Conservation (phyloP, 805 yeast genomes). For the Wickerhamiella azymoides region DNA sequence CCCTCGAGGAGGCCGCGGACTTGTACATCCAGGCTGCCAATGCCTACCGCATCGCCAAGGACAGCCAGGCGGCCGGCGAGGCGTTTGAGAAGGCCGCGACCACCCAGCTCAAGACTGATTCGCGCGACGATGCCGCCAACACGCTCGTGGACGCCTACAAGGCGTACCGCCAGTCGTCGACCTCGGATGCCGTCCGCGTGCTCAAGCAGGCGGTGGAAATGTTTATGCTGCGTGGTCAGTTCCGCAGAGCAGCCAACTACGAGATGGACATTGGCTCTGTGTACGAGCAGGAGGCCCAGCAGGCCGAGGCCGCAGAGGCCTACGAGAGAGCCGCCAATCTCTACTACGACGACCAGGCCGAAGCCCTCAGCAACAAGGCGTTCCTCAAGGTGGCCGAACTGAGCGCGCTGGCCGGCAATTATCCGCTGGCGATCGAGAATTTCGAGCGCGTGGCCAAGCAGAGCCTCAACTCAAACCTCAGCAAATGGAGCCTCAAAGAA, state of each 20-base stretch:
- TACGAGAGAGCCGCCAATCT: constrained; percentile 94
- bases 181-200: constrained; percentile 61
- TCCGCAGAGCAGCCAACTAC: constrained; percentile 90
- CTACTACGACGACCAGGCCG: constrained; percentile 86
- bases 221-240: constrained; percentile 84
- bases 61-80: constrained; percentile 56
- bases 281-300: constrained; percentile 63
- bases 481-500: constrained; percentile 88
- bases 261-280: constrained; percentile 81
- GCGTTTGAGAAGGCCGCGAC: constrained; percentile 79
- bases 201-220: constrained; percentile 64
- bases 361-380: constrained; percentile 78
- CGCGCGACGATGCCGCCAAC: constrained; percentile 84
- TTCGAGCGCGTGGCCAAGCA: constrained; percentile 70
- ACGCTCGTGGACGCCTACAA: constrained; percentile 83
- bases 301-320: constrained; percentile 57
- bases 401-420: constrained; percentile 62
- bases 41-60: constrained; percentile 61
- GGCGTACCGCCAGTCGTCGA: constrained; percentile 61
- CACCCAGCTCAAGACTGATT: constrained; percentile 57
- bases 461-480: constrained; percentile 55
- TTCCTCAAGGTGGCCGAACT: constrained; percentile 82
- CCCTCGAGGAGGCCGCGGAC: constrained; percentile 87
- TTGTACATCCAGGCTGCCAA: constrained; percentile 89
- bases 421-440: constrained; percentile 56